These are phyloP conservation scores for Cryptosporidium meleagridis DNA, from an alignment of 169 alveolate species.

Conservation along the genomic window DNA sequence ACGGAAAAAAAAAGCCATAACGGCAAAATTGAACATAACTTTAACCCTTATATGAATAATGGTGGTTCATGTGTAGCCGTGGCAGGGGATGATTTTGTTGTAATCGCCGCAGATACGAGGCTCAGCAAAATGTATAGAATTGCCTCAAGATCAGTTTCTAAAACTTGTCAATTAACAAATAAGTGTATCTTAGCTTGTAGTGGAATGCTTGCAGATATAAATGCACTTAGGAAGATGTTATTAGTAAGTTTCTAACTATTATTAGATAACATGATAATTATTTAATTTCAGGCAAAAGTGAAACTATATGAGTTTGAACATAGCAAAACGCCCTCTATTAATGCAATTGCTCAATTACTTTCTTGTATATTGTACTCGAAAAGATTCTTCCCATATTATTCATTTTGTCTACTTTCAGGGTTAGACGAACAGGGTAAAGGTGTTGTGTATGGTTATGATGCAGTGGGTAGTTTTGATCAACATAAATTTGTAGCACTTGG, in stretches of 20 bases:
- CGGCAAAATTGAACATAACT: constrained; percentile 41
- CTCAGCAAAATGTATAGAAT: constrained; percentile 90
- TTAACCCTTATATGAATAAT: constrained; percentile 86
- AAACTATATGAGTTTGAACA: constrained; percentile 86
- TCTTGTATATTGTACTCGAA: constrained; percentile 90
- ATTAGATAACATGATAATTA: not conserved
- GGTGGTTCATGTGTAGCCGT: constrained; percentile 89
- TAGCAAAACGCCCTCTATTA: constrained; percentile 88
- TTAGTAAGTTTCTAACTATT: constrained; percentile 74
- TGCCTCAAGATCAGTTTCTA: constrained; percentile 89
- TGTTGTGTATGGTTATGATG: constrained; percentile 91
- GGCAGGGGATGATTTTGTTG: constrained; percentile 91
- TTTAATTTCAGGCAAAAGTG: constrained; percentile 84
- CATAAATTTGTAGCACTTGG: constrained; percentile 92
- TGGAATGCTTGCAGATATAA: constrained; percentile 95
- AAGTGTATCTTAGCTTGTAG: constrained; percentile 89
- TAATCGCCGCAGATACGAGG: constrained; percentile 93
- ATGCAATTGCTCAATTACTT: constrained; percentile 89
- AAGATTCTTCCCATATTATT: constrained; percentile 94
- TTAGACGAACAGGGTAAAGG: constrained; percentile 88
- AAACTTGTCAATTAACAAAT: constrained; percentile 88
- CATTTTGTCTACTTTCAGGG: constrained; percentile 92
- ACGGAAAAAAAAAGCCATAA: not conserved
- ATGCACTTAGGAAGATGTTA: constrained; percentile 86
- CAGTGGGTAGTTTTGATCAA: constrained; percentile 91